Percentiles rank a stretch among this genome's conserved stretches.
Evolutionary conservation across 169 alveolate genomes (phyloP).

Genomic region (Condylostoma magnum): DNA sequence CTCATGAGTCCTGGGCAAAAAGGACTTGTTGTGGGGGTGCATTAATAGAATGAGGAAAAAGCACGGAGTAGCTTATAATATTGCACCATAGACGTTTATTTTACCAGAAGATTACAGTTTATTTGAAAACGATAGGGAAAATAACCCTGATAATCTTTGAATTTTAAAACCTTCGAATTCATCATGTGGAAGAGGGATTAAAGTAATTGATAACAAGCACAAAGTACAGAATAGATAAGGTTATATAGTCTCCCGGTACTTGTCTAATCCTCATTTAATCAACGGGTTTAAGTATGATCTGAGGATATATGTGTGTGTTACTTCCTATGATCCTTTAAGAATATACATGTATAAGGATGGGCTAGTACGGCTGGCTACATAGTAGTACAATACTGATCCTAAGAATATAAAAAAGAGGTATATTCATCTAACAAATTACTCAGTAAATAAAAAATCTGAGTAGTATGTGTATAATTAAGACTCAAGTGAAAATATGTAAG

Average conservation of each 20-base stretch:
- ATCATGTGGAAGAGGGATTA: conserved; percentile 70
- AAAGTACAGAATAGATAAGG: conserved; percentile 28
- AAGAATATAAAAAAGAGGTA: conserved; percentile 34
- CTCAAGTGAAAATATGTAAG: conserved; percentile 56
- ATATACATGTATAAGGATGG: conserved; percentile 69
- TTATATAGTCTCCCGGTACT: conserved; percentile 42
- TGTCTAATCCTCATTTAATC: conserved; percentile 62
- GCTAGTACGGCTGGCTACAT: conserved; percentile 67
- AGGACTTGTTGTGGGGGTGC: conserved; percentile 53
- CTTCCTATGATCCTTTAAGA: conserved; percentile 67
- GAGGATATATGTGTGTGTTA: conserved; percentile 59
- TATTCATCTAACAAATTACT: conserved; percentile 67
- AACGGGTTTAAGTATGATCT: conserved; percentile 68
- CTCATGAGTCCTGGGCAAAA: conserved; percentile 56
- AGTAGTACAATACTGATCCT: conserved; percentile 19
- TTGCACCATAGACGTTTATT: conserved; percentile 46
- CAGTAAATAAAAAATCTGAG: conserved; percentile 60
- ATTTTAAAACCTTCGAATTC: conserved; percentile 61
- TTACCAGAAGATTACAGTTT: conserved; percentile 51
- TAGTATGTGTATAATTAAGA: conserved; percentile 53
- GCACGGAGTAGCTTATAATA: neutral
- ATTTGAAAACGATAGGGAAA: conserved; percentile 37
- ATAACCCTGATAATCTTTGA: conserved; percentile 35
- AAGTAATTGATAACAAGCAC: conserved; percentile 35
- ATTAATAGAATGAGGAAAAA: conserved; percentile 23